These are phyloP conservation scores for Didymella pinodella DNA, from an alignment of 2,329 filamentous ascomycete species.

Conservation along the genomic window DNA sequence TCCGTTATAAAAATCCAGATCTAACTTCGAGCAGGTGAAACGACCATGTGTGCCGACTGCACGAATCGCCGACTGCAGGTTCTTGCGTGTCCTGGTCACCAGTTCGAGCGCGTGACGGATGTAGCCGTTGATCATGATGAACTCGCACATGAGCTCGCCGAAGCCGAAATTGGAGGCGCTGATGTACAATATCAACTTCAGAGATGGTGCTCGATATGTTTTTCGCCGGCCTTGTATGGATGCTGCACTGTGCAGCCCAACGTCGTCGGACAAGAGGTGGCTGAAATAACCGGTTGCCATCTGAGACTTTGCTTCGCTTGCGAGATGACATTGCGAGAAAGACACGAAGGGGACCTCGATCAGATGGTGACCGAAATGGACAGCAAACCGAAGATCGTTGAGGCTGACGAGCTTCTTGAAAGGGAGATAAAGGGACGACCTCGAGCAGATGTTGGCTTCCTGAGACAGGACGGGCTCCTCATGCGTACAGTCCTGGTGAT, in stretches of 20 bases:
- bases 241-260: conserved; percentile 29
- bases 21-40: conserved; percentile 6
- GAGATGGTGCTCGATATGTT: conserved; percentile 45
- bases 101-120: conserved; percentile 17
- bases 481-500: conserved; percentile 18
- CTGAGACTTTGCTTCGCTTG: conserved; percentile 38
- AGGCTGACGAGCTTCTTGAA: conserved; percentile 16
- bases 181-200: conserved; percentile 27
- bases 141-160: conserved; percentile 23
- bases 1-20: no score
- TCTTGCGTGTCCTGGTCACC: conserved; percentile 30
- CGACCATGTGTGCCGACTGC: conserved; percentile 40
- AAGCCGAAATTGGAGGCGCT: conserved; percentile 17
- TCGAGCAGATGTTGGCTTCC: conserved; percentile 41
- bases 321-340: conserved; percentile 17
- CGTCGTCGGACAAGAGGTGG: conserved; percentile 12
- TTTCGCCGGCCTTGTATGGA: conserved; percentile 30
- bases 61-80: conserved; percentile 34
- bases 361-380: conserved; percentile 28
- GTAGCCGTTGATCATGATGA: conserved; percentile 6
- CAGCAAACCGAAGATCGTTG: conserved; percentile 26
- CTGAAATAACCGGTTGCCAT: conserved; percentile 35
- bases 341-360: conserved; percentile 17
- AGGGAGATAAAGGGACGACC: conserved; percentile 14
- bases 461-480: conserved; percentile 32